Evolutionary conservation across 2,329 filamentous ascomycete species (phyloP).

Genomic region (Escovopsis sp.): DNA sequence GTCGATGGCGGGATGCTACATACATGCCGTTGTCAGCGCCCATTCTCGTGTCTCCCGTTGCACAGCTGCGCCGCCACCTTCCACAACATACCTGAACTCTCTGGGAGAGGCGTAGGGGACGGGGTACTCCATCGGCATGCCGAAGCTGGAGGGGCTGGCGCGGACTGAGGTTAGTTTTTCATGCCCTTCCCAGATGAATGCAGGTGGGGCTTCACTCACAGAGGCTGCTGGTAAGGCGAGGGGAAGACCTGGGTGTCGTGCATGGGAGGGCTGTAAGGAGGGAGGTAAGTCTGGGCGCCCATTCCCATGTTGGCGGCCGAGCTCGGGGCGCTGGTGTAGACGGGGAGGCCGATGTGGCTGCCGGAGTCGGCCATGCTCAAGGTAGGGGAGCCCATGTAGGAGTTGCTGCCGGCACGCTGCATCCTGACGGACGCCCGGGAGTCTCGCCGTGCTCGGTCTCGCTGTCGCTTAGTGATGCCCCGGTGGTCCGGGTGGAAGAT

Average conservation of each 20-base stretch:
- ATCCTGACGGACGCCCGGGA: constrained; percentile 38
- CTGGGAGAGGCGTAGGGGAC: constrained; percentile 18
- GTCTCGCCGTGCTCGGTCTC: constrained; percentile 43
- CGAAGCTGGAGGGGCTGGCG: constrained; percentile 21
- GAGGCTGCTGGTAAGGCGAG: constrained; percentile 19
- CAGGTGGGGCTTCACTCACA: constrained; percentile 17
- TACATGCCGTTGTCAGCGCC: constrained; percentile 1
- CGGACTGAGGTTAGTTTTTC: constrained; percentile 13
- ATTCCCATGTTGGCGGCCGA: constrained; percentile 36
- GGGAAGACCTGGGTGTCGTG: constrained; percentile 27
- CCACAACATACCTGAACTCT: constrained; percentile 25
- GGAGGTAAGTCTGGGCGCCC: constrained; percentile 28
- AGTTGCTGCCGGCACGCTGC: constrained; percentile 34
- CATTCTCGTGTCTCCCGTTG: not conserved
- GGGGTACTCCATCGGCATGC: constrained; percentile 30
- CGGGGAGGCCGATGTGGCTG: constrained; percentile 27
- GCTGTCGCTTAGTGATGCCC: constrained; percentile 42
- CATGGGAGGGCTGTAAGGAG: constrained; percentile 34
- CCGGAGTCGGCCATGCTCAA: constrained; percentile 24
- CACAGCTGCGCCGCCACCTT: not conserved
- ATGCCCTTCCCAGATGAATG: not conserved
- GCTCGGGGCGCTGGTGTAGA: constrained; percentile 37
- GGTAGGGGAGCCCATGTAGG: constrained; percentile 25
- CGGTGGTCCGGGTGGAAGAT: constrained; percentile 44
- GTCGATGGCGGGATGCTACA: constrained; percentile 24